A percentile compares a stretch with the other conserved stretches of the same genome.
These are phyloP conservation scores for Hygrocybe punicea DNA, from an alignment of 768 basidiomycete genomes.

Conservation along the genomic window DNA sequence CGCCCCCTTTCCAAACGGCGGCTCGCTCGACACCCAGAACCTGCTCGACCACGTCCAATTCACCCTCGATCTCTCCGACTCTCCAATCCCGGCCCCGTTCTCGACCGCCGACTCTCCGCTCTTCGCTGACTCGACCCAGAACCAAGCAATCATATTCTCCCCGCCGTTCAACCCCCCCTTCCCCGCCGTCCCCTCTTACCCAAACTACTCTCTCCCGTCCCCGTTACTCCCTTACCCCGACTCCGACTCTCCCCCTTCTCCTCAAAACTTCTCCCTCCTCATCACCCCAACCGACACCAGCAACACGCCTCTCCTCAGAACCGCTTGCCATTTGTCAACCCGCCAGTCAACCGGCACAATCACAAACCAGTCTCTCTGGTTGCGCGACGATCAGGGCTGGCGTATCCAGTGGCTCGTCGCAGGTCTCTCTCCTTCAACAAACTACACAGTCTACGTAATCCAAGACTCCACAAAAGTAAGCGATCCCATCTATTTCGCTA, in stretches of 20 bases:
- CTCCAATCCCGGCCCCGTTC: not conserved
- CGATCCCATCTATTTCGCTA: conserved; percentile 67
- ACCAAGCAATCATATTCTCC: conserved; percentile 71
- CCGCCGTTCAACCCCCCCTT: conserved; percentile 43
- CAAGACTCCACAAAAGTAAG: conserved; percentile 54
- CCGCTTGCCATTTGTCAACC: conserved; percentile 55
- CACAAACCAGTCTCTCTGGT: conserved; percentile 51
- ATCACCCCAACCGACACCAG: conserved; percentile 47
- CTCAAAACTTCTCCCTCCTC: conserved; percentile 54
- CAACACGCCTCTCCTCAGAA: conserved; percentile 41
- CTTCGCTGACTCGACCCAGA: conserved; percentile 71
- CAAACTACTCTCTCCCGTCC: conserved; percentile 70
- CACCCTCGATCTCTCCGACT: conserved; percentile 16
- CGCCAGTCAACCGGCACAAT: conserved; percentile 38
- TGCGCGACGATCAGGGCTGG: conserved; percentile 57
- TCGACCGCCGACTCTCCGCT: conserved; percentile 20
- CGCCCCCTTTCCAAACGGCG: not conserved
- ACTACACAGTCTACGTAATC: conserved; percentile 74
- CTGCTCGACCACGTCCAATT: conserved; percentile 38
- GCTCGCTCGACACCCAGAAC: not conserved
- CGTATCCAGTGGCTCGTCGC: conserved; percentile 65
- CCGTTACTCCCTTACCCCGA: conserved; percentile 44
- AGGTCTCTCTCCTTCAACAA: conserved; percentile 59
- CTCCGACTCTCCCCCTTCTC: conserved; percentile 32
- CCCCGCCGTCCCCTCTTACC: conserved; percentile 46